phyloP scores from a whole-genome alignment of 352 stramenopile genomes.

The Pythium sp. region DNA sequence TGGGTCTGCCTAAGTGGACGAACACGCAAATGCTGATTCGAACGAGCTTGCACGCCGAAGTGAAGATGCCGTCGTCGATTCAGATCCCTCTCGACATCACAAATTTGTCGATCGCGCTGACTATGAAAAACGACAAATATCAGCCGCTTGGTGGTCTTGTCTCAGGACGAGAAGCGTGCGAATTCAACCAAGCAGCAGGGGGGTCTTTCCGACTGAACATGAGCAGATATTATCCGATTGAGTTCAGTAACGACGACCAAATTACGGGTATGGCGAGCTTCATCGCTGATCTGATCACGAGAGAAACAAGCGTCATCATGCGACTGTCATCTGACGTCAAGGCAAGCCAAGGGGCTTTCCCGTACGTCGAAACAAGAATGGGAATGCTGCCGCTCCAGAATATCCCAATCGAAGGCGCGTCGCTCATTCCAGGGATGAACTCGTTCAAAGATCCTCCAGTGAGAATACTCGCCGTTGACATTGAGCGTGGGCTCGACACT shows the following conservation, averaged over 20 bases:
- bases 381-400: conserved; percentile 58
- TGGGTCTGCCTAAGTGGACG: conserved; percentile 22
- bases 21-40: conserved; percentile 75
- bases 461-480: conserved; percentile 61
- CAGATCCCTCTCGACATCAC: conserved; percentile 63
- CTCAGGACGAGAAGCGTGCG: conserved; percentile 50
- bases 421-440: conserved; percentile 63
- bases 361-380: conserved; percentile 69
- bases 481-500: conserved; percentile 38
- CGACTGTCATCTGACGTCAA: conserved; percentile 33
- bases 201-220: conserved; percentile 75
- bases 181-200: conserved; percentile 56
- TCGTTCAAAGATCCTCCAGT: conserved; percentile 65
- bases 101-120: conserved; percentile 60
- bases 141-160: conserved; percentile 44
- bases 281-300: conserved; percentile 55
- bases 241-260: conserved; percentile 36
- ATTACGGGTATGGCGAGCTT: conserved; percentile 53
- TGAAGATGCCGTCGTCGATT: conserved; percentile 75
- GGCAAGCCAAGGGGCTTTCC: conserved; percentile 54
- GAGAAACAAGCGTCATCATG: conserved; percentile 60
- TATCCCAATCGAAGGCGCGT: conserved; percentile 56
- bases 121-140: conserved; percentile 37
- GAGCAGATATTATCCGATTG: conserved; percentile 61
- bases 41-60: conserved; percentile 57